These are phyloP conservation scores for Coemansia sp. DNA, from an alignment of 192 early-diverging fungal genomes.

Conservation along the genomic window DNA sequence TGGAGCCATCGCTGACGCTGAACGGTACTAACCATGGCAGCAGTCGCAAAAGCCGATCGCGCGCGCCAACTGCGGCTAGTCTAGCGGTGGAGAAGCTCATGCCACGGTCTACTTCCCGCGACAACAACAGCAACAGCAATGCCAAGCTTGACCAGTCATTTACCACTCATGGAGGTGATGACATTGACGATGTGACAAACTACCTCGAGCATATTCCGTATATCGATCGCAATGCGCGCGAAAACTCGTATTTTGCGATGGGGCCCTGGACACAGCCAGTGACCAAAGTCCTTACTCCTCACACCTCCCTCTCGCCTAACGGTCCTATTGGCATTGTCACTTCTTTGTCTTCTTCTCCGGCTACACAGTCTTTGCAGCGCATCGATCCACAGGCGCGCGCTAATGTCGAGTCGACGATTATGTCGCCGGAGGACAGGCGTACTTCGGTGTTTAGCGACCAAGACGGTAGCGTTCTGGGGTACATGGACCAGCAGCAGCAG, in stretches of 20 bases:
- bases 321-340: constrained; percentile 1
- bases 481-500: neutral
- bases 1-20: constrained; percentile 7
- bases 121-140: no score
- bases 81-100: constrained; percentile 47
- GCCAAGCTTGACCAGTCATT: neutral
- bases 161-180: neutral
- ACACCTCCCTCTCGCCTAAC: neutral
- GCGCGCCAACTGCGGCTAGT: constrained; percentile 46
- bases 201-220: constrained; percentile 46
- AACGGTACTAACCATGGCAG: constrained; percentile 19
- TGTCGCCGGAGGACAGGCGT: no score
- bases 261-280: constrained; percentile 50
- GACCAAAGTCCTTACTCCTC: constrained; percentile 12
- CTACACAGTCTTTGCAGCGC: neutral
- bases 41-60: constrained; percentile 27
- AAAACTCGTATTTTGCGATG: constrained; percentile 49
- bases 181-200: constrained; percentile 2
- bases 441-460: neutral
- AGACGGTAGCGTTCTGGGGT: neutral
- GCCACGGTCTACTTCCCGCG: neutral
- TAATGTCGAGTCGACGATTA: no score
- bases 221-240: constrained; percentile 43
- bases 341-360: no score
- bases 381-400: neutral